Percentiles rank a stretch among this genome's conserved stretches.
These are phyloP conservation scores for Medicago ruthenica DNA, from an alignment of 306 rosid species.

Conservation along the genomic window DNA sequence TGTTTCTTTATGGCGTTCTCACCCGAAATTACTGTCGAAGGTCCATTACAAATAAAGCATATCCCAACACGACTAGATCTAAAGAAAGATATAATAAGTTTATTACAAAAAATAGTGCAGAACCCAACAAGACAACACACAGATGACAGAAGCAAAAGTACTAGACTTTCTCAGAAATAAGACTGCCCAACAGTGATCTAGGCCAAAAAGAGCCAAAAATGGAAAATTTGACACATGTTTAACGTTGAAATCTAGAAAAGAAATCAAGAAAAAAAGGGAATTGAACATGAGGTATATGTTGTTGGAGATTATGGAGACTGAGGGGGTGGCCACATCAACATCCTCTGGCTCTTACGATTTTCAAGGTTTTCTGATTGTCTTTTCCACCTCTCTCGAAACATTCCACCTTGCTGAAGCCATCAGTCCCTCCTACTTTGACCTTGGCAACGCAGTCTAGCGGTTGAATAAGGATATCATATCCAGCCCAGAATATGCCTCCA, in stretches of 20 bases:
- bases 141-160: background rate
- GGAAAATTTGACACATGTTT: background rate
- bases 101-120: background rate
- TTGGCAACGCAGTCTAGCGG: background rate
- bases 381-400: background rate
- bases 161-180: background rate
- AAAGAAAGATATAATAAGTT: background rate
- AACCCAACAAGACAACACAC: background rate
- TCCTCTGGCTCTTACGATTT: background rate
- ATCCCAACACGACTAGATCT: background rate
- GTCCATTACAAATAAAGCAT: background rate
- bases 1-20: background rate
- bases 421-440: background rate
- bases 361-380: background rate
- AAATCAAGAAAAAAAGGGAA: background rate
- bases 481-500: background rate
- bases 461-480: background rate
- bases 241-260: too few relatives aligned
- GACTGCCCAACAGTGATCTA: background rate
- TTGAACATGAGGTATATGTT: too few relatives aligned
- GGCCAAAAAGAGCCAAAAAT: background rate
- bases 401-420: background rate
- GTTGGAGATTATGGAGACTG: background rate
- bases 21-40: background rate
- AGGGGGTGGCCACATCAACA: background rate